These are phyloP conservation scores for Fusarium torulosum DNA, from an alignment of 2,329 filamentous ascomycete species.

Conservation along the genomic window DNA sequence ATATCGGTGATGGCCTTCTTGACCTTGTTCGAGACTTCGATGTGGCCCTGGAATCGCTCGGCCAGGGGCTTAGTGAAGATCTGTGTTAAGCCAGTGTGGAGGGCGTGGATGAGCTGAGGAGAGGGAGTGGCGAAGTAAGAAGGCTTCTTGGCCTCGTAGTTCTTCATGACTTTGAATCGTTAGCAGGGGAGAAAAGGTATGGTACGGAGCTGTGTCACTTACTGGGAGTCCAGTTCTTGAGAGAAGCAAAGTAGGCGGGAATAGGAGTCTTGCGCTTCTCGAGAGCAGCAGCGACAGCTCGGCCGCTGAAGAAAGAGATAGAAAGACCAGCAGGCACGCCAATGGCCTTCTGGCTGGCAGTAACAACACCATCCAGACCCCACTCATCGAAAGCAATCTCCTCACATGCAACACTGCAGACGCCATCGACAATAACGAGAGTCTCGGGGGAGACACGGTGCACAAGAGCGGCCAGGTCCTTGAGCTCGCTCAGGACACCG, in stretches of 20 bases:
- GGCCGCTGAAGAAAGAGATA: conserved; percentile 92
- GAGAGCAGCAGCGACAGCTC: conserved; percentile 80
- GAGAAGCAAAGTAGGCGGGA: conserved; percentile 91
- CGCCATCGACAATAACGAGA: conserved; percentile 91
- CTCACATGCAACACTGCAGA: conserved; percentile 96
- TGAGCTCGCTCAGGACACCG: conserved; percentile 91
- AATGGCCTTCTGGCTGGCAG: conserved; percentile 96
- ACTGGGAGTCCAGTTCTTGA: conserved; percentile 98
- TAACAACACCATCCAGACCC: conserved; percentile 92
- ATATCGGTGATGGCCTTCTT: conserved; percentile 86
- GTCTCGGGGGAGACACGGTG: conserved; percentile 91
- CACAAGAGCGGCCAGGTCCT: conserved; percentile 84
- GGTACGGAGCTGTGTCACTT: conserved; percentile 50
- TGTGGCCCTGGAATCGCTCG: conserved; percentile 86
- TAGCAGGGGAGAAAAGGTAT: conserved; percentile 15
- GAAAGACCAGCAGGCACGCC: conserved; percentile 94
- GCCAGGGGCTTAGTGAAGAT: conserved; percentile 84
- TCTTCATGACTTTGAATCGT: conserved; percentile 83
- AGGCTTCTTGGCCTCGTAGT: conserved; percentile 97
- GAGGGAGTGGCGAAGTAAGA: conserved; percentile 98
- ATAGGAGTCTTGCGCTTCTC: conserved; percentile 85
- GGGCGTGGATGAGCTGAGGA: conserved; percentile 91
- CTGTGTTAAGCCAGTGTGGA: conserved; percentile 89
- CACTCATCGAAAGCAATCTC: conserved; percentile 97
- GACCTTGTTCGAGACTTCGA: conserved; percentile 82